Evolutionary conservation across 352 stramenopile genomes (phyloP).

Genomic region (Globisporangium iwayamae): DNA sequence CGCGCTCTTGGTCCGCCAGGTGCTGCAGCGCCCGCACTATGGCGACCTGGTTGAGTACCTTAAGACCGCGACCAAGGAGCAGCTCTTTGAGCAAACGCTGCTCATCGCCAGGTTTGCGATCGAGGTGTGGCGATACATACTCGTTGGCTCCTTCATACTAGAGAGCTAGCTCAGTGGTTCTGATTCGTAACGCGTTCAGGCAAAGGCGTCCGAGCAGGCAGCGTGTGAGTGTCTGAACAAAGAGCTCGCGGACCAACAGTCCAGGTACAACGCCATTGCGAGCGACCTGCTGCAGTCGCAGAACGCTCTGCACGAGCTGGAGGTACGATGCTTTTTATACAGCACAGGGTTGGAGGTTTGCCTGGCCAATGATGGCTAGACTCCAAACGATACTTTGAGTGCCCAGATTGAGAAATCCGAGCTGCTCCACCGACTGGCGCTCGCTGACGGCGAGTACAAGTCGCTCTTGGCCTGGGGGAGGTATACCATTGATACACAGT

Average conservation of each 20-base stretch:
- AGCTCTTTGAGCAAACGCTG: constrained; percentile 47
- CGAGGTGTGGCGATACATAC: constrained; percentile 23
- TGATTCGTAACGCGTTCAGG: constrained; percentile 11
- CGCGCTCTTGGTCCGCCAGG: constrained; percentile 40
- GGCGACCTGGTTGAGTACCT: constrained; percentile 36
- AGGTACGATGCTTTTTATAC: constrained; percentile 14
- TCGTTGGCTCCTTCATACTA: neutral
- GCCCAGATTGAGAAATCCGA: constrained; percentile 17
- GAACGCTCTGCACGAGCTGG: constrained; percentile 15
- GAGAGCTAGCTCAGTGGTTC: neutral
- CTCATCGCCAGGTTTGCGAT: constrained; percentile 38
- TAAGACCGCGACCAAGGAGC: constrained; percentile 29
- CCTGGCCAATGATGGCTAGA: too few relatives aligned
- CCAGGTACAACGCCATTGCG: constrained; percentile 19
- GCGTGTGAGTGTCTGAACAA: constrained; percentile 18
- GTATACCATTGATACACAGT: constrained; percentile 13
- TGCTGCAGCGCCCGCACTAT: constrained; percentile 45
- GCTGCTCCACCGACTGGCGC: constrained; percentile 25
- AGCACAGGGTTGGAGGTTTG: too few relatives aligned
- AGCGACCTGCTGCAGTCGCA: constrained; percentile 28
- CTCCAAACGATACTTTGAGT: neutral
- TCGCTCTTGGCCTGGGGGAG: constrained; percentile 28
- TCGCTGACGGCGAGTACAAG: constrained; percentile 33
- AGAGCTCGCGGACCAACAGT: constrained; percentile 23
- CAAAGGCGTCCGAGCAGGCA: constrained; percentile 21